Evolutionary conservation across 257 asterid species (phyloP), one percentile per base, ranked within the genome.

Genomic region (Oldenlandia corymbosa): DNA sequence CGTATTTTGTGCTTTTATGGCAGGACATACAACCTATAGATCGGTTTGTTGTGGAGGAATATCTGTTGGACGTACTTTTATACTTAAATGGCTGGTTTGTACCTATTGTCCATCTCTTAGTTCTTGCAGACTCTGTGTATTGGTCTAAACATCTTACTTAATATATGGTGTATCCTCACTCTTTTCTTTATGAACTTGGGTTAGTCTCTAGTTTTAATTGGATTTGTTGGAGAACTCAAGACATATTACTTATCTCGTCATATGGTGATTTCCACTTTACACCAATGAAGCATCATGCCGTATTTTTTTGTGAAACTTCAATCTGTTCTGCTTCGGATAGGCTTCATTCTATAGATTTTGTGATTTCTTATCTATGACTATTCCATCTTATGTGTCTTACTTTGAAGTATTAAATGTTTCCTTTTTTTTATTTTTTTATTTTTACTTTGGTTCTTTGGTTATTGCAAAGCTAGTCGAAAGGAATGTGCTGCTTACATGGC

Each of bases 401-500:
- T 30, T 24, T 46, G 28, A 16, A 3, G 10, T 23, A 26, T 68
- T 41, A 32, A 13, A 24, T 65, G 60, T 11, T 55, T 56, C 51
- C 55, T 47, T 24, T 58, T 68, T 67, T 66, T 57, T 81, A 60
- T 56, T 56, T 58, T 47, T 24, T 58, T 68, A 65, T 66, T 57
- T 81, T 83, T 73, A 79, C 68, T 82, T 53, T 62, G 74, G 76
- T 75, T 76, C 77, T 63, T 71, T 73, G 90, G 39, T 87, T 90
- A 67, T 66, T 81, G 97, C 95, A 87, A 91, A 87, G 94, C 94
- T 83, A 93, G 99, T 84, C 99, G 99, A 76, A 93, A 93, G 83
- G 99, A 93, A 84, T 90, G 99, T 79, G 95, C 97, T 68, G 77
- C 99, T 12, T 78, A 81, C 86, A 84, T 93, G 97, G 99, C 81